Base-by-base conservation (phyloP, 441 rosid genomes). In the Pelargonium hybrid region DNA sequence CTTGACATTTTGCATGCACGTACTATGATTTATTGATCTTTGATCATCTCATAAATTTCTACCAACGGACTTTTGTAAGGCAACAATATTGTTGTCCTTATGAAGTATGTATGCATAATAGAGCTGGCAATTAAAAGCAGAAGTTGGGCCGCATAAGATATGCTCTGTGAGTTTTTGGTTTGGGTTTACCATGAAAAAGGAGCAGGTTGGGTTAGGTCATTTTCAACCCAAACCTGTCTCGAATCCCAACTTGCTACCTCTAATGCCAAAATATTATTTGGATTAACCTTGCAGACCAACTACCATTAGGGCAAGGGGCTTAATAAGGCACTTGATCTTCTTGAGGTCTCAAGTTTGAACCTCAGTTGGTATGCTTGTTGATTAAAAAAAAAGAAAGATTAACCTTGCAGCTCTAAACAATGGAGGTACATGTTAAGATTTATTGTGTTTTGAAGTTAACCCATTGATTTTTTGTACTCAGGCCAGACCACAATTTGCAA, bases 401-500 rank as follows among this genome's bases (percentile, higher is more conserved):
- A 43, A 66, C 37, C 39, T 50, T 31, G 63, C n/a, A 31, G 31
- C 68, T 71, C 43, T 56, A 25, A 45, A 47, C 54, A 63, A 41
- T 47, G 21, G 8, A n/a, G 14, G 17, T 7, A 47, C 73, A 52
- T 43, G 69, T 50, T 63, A 18, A 25, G 37, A 6, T 77, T 31
- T 10, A 47, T 62, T 10, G 31, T 56, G 26, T 69, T 64, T 65
- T 73, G 69, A 71, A 21, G 47, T 64, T 23, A 23, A 62, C 23
- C 41, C 43, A 47, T 65, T 34, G n/a, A 69, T 78, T 17, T 71
- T 57, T 71, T 68, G 66, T 50, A 37, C 73, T 73, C 84, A 88
- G 93, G 86, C 89, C 88, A 31, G 93, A 88, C 82, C 89, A 87
- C 79, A 81, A 75, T 80, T 75, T 85, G 81, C 88, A 87, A 82